Evolutionary conservation across 2,329 filamentous ascomycete species (phyloP).

Genomic region (Paraphoma sp.): DNA sequence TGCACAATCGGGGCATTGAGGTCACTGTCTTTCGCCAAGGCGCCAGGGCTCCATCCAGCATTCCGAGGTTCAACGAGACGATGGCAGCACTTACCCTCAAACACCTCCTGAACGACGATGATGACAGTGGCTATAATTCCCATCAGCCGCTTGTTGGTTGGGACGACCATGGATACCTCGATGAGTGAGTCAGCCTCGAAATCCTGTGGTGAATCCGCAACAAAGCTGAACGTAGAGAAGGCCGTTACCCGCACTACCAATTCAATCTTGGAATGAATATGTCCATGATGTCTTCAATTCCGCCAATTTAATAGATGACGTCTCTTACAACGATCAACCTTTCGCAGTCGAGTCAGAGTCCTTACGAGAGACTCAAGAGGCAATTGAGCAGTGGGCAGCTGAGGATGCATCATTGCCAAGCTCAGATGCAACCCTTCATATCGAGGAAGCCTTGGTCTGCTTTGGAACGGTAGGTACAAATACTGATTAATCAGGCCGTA

Average conservation of each 20-base stretch:
- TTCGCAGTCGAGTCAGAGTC: conserved; percentile 3
- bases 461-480: conserved; percentile 28
- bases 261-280: conserved; percentile 20
- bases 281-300: conserved; percentile 15
- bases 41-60: not conserved
- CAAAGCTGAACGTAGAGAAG: conserved; percentile 6
- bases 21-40: conserved; percentile 10
- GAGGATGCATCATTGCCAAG: conserved; percentile 5
- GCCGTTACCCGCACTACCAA: conserved; percentile 10
- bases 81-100: conserved; percentile 25
- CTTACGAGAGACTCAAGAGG: conserved; percentile 12
- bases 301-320: not conserved
- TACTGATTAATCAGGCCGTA: not conserved
- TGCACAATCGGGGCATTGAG: not conserved
- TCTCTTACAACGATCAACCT: not conserved
- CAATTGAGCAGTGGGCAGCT: conserved; percentile 25
- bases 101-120: conserved; percentile 30
- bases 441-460: conserved; percentile 20
- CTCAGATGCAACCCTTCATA: not conserved
- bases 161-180: conserved; percentile 8
- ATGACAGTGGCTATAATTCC: conserved; percentile 3
- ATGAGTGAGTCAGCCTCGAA: conserved; percentile 15
- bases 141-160: conserved; percentile 7
- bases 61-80: not conserved
- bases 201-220: not conserved